phyloP scores from a whole-genome alignment of 768 basidiomycete species.

The Naganishia vaughanmartiniae region DNA sequence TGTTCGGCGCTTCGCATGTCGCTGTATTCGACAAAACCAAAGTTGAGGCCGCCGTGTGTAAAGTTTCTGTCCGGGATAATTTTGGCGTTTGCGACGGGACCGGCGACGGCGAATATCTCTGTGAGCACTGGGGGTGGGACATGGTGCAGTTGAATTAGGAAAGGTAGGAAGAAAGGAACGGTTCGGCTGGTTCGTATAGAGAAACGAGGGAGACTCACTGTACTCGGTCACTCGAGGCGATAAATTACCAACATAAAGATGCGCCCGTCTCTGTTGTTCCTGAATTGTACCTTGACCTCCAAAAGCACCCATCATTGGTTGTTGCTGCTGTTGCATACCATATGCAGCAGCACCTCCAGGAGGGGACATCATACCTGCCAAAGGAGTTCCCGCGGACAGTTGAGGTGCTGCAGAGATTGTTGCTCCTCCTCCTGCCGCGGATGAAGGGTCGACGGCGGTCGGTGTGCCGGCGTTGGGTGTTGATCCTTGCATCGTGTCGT shows the following conservation, averaged over 20 bases:
- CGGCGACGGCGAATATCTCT: constrained; percentile 62
- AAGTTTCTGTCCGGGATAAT: constrained; percentile 99
- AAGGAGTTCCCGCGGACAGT: background rate
- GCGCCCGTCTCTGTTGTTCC: constrained; percentile 71
- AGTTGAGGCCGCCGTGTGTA: constrained; percentile 98
- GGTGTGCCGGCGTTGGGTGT: background rate
- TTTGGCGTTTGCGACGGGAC: constrained; percentile 97
- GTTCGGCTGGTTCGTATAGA: background rate
- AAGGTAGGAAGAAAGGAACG: background rate
- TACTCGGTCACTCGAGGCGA: constrained; percentile 97
- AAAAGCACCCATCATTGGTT: constrained; percentile 12
- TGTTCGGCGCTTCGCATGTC: constrained; percentile 99
- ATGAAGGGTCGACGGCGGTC: background rate
- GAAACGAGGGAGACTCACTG: constrained; percentile 51
- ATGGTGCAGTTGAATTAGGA: background rate
- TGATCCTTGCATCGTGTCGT: background rate
- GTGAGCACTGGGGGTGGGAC: constrained; percentile 63
- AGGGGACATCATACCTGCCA: background rate
- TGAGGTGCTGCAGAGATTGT: background rate
- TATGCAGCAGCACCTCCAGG: constrained; percentile 2
- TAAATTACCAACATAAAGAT: constrained; percentile 98
- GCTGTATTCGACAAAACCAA: constrained; percentile 98
- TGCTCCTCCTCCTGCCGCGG: background rate
- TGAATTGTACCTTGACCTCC: constrained; percentile 1
- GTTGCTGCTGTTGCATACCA: constrained; percentile 13